Evolutionary conservation across 2,329 filamentous ascomycete species (phyloP), one percentile per base, ranked within the genome.

Genomic region (Hymenoscyphus repandus): DNA sequence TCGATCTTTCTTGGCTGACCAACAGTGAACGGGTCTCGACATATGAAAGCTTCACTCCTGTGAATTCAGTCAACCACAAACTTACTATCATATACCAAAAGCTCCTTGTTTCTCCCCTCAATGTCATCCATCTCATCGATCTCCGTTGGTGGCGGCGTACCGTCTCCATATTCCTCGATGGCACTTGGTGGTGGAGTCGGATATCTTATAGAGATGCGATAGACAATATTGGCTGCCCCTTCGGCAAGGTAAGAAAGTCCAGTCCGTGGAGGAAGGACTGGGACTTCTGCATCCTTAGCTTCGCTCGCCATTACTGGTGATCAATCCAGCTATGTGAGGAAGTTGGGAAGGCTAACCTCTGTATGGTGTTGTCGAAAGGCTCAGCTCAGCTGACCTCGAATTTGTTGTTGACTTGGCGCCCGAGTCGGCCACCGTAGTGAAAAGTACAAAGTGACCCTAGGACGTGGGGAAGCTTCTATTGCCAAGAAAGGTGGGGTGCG

Each of bases 181-280:
- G 56, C 34, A 64, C 54, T 52, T 30, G 51, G 49, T 39, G 42
- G 44, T 32, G 52, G 59, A 27, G 53, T 56, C 11, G 53, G 57
- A 39, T 47, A 66, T 58, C 50, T 61, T 60, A 51, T 68, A 61
- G 4, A 71, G 68, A 87, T 74, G 58, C 77, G 76, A 62, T 88
- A 90, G 55, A 91, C 84, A 46, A 85, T 77, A 66, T 93, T 92
- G 47, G 88, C 87, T 20, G 86, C 83, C 20, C 88, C 88, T 67
- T 93, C 88, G 20, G 74, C 75, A 9, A 82, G 67, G 55, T 79
- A 81, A 1, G 45, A 22, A 6, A 50, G 20, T 12, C n/a, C 44
- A 6, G 50, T 45, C 9, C 18, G 37, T 10, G n/a, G 5, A 18
- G 50, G 50, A 15, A 52, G 36, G 6, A 34, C 30, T 33, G 45